phyloP scores from a whole-genome alignment of 148 eudicot species.

The Camellia lanceoleosa region DNA sequence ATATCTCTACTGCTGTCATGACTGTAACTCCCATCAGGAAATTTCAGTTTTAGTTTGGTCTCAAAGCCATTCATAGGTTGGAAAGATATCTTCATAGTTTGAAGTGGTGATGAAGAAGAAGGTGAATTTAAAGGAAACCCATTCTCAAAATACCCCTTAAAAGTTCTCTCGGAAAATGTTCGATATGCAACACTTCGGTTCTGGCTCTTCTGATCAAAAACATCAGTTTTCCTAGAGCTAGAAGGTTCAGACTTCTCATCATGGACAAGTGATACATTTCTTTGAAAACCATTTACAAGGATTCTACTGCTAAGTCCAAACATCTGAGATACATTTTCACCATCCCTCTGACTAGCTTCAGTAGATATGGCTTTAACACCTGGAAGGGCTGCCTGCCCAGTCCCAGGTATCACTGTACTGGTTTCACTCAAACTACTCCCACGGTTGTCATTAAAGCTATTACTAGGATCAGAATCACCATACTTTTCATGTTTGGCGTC shows the following conservation, averaged over 20 bases:
- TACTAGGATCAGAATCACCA: slow-evolving; percentile 23
- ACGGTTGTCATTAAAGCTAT: slow-evolving; percentile 13
- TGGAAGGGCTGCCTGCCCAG: slow-evolving; percentile 20
- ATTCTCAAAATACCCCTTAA: slow-evolving; percentile 29
- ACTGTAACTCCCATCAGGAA: slow-evolving; percentile 58
- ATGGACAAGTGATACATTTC: slow-evolving; percentile 39
- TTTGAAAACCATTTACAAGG: slow-evolving; percentile 54
- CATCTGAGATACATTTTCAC: slow-evolving; percentile 46
- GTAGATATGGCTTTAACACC: slow-evolving; percentile 25
- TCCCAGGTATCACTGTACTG: slow-evolving; percentile 22
- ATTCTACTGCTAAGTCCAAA: slow-evolving; percentile 49
- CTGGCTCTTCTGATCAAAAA: slow-evolving; percentile 26
- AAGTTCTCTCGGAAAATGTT: slow-evolving; percentile 28
- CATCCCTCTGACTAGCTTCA: slow-evolving; percentile 27
- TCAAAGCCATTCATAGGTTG: slow-evolving; percentile 65
- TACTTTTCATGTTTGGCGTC: slow-evolving; percentile 27
- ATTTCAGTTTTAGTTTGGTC: slow-evolving; percentile 61
- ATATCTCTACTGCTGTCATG: slow-evolving; percentile 48
- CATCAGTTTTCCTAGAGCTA: slow-evolving; percentile 24
- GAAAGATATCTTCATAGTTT: slow-evolving; percentile 89
- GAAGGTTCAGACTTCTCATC: slow-evolving; percentile 29
- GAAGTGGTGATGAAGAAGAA: slow-evolving; percentile 88
- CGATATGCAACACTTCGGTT: slow-evolving; percentile 13
- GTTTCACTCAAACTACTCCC: slow-evolving; percentile 20
- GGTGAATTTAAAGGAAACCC: slow-evolving; percentile 50